Conservation (phyloP, 192 early-diverging fungal genomes). For the Backusella australiensis region DNA sequence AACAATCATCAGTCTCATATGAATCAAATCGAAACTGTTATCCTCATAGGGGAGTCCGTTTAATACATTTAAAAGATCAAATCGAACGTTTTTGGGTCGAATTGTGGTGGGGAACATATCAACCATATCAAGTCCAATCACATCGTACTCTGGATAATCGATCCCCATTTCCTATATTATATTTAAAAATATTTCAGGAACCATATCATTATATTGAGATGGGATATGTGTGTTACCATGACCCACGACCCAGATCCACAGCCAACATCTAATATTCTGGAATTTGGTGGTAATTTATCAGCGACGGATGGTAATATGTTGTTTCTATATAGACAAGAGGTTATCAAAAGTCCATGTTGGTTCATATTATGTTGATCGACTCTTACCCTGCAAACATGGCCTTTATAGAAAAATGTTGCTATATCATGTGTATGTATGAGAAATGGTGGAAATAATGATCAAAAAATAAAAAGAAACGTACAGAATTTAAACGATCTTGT, state of each 20-base stretch:
- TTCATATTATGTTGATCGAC: neutral
- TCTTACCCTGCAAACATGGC: slow-evolving; percentile 8
- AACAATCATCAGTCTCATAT: slow-evolving; percentile 36
- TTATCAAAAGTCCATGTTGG: neutral
- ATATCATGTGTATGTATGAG: neutral
- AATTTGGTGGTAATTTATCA: neutral
- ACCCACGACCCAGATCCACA: slow-evolving; percentile 42
- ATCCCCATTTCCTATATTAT: slow-evolving; percentile 33
- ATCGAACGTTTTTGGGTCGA: slow-evolving; percentile 35
- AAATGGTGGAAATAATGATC: neutral
- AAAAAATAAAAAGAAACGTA: neutral
- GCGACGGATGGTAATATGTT: slow-evolving; percentile 4
- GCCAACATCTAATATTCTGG: slow-evolving; percentile 33
- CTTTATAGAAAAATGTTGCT: slow-evolving; percentile 25
- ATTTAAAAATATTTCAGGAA: neutral
- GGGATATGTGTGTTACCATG: slow-evolving; percentile 10
- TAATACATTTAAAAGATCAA: slow-evolving; percentile 24
- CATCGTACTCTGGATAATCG: slow-evolving; percentile 25
- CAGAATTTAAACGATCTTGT: slow-evolving; percentile 27
- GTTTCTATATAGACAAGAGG: neutral
- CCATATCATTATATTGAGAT: neutral
- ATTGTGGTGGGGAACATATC: slow-evolving; percentile 37
- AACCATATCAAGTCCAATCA: slow-evolving; percentile 38
- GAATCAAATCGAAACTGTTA: slow-evolving; percentile 37
- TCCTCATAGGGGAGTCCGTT: slow-evolving; percentile 27